Evolutionary conservation across 1,139 yeast genomes (phyloP), one percentile per base, ranked within the genome.

Genomic region (Groenewaldozyma auringiensis): DNA sequence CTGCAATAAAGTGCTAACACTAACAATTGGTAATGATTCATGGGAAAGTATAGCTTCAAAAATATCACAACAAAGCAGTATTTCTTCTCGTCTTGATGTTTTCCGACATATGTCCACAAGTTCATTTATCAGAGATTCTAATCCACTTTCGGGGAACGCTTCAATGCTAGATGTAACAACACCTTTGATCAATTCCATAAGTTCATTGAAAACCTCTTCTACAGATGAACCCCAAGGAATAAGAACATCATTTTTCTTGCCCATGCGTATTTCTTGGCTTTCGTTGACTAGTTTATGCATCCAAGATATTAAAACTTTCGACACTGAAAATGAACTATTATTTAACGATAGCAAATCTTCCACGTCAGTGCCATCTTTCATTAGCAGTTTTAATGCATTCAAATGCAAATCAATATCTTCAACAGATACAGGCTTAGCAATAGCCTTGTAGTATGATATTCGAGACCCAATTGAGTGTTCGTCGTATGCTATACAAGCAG

Each of bases 361-460:
- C 38, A 82, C 65, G 45, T 80, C 79, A 39, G 73, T 67, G 0
- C 94, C 94, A 50, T 76, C 70, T 35, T 72, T 70, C 0, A 94
- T 79, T 41, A 86, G 67, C 0, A 63, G 59, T 33, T 63, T 62
- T 37, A 86, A 60, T 2, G 83, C 81, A 13, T 61, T 57, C 14
- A 85, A 58, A 45, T 80, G 78, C 16, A 75, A 57, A 41, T 75
- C 79, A 53, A 80, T 74, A 60, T 83, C 94, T 48, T 64, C 68
- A 4, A 66, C 56, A 36, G 66, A 65, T 29, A 83, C 73, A 51
- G 68, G 74, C n/a, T 64, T 61, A 27, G 76, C 64, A 1, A 85
- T 74, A 47, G 81, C 83, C 47, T 74, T 69, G 61, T 80, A 86
- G 60, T 79, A 83, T 53, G 75, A 67, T 43, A 80, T 58, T 43